Evolutionary conservation across 805 yeast species (phyloP).

Genomic region (Barnettozyma botsteinii): DNA sequence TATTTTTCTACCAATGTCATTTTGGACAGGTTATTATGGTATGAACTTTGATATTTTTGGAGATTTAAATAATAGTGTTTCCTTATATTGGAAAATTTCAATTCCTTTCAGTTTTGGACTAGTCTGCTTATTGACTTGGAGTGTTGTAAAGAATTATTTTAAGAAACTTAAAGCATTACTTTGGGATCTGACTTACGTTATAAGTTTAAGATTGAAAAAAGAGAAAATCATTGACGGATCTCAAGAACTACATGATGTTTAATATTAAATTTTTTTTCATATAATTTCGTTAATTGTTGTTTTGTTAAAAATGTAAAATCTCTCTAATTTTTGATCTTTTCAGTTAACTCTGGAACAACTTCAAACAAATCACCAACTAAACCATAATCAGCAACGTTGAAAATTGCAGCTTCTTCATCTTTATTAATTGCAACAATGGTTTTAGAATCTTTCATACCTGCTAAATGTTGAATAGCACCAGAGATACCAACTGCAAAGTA

Average conservation of each 20-base stretch:
- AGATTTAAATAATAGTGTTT: conserved; percentile 28
- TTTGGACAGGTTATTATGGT: conserved; percentile 56
- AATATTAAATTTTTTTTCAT: neutral
- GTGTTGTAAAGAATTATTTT: conserved; percentile 12
- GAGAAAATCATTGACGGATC: neutral
- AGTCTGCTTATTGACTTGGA: conserved; percentile 32
- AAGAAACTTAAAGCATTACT: conserved; percentile 8
- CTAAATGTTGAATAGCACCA: conserved; percentile 97
- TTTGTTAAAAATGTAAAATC: neutral
- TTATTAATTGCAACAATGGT: conserved; percentile 91
- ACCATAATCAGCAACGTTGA: conserved; percentile 85
- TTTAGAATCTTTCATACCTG: conserved; percentile 97
- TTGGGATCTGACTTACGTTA: neutral
- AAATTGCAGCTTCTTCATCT: conserved; percentile 91
- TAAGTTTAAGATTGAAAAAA: neutral
- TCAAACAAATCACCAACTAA: conserved; percentile 85
- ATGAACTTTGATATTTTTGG: conserved; percentile 38
- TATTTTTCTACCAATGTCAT: conserved; percentile 51
- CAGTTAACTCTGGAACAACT: conserved; percentile 84
- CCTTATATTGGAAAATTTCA: conserved; percentile 26
- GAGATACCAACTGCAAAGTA: conserved; percentile 92
- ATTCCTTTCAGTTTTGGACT: conserved; percentile 35
- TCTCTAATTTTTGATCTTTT: conserved; percentile 39
- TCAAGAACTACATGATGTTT: no score
- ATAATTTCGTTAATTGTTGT: conserved; percentile 1